Evolutionary conservation across 2,329 filamentous ascomycete genomes (phyloP), one percentile per base, ranked within the genome.

Genomic region (Pseudogymnoascus sp.): DNA sequence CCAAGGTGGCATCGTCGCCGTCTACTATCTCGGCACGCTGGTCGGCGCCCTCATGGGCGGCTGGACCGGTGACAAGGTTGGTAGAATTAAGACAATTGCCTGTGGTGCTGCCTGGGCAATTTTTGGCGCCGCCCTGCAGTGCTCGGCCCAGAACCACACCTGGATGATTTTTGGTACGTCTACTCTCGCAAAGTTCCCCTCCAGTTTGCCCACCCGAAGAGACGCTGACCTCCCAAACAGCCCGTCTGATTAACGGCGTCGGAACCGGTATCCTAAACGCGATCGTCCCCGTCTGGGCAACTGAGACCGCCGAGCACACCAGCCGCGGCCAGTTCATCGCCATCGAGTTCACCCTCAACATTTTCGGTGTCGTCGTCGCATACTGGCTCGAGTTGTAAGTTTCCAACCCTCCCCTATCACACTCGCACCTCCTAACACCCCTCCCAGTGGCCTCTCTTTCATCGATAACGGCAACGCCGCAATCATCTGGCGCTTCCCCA

Each of bases 291-390:
- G 86, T 89, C 3, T 90, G 86, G 86, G 86, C 86, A 0, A 88
- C 87, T 0, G 88, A 90, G 73, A 88, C 84, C 0, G 83, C 86
- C 0, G 83, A 87, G 40, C 85, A 89, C 69, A 88, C 82, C 0
- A 86, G 83, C 1, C 82, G 88, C 42, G 88, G 88, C 5, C 81
- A 85, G 59, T 88, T 89, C 66, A 84, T 90, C 63, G 85, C 86
- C 9, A 85, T 89, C 62, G 88, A 90, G 69, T 90, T 91, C 66
- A 90, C 87, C 0, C 74, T 90, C 7, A 91, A 90, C 70, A 89
- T 90, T 65, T 85, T 89, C 59, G 87, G 87, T 69, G 37, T 44
- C 5, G 37, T 53, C 5, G 46, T 53, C 1, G 46, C 46, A 3
- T 53, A 53, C n/a, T 53, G 46, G 46, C 72, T 81, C 6, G 78